phyloP scores from a whole-genome alignment of 176 grass and related monocot genomes.

The Calamus simplicifolius region DNA sequence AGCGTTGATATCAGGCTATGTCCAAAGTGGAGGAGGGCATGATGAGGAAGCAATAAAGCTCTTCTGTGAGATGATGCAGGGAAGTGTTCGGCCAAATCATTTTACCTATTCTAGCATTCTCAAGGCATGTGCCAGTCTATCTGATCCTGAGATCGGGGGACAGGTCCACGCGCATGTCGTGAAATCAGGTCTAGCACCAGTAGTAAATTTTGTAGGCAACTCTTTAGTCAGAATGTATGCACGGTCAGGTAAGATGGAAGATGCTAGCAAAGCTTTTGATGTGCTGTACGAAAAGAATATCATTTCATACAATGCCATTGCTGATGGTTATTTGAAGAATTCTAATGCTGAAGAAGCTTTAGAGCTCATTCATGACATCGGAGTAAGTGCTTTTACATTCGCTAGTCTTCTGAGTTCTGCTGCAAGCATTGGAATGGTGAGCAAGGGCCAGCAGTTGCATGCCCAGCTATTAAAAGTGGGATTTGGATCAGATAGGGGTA shows the following conservation, averaged over 20 bases:
- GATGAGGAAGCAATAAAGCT: conserved; percentile 37
- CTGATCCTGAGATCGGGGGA: conserved; percentile 36
- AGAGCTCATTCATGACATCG: conserved; percentile 28
- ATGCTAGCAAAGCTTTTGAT: conserved; percentile 44
- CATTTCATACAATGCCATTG: conserved; percentile 27
- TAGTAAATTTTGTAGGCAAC: conserved; percentile 66
- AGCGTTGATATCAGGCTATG: conserved; percentile 63
- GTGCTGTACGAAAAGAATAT: conserved; percentile 55
- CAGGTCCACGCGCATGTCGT: conserved; percentile 55
- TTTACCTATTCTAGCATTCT: conserved; percentile 68
- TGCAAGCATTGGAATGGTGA: conserved; percentile 58
- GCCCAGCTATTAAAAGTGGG: conserved; percentile 57
- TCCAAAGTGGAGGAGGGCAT: conserved; percentile 43
- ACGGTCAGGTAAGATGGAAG: conserved; percentile 58
- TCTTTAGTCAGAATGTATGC: conserved; percentile 68
- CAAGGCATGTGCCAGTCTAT: conserved; percentile 62
- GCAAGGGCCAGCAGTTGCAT: conserved; percentile 71
- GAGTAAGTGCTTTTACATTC: conserved; percentile 62
- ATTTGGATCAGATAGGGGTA: conserved; percentile 47
- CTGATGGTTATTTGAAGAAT: conserved; percentile 24
- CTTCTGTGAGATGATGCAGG: conserved; percentile 44
- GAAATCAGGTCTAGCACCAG: conserved; percentile 36
- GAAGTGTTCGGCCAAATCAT: conserved; percentile 53
- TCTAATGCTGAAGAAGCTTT: conserved; percentile 20
- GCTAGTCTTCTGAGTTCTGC: conserved; percentile 75